Evolutionary conservation across 2,329 filamentous ascomycete species (phyloP).

Genomic region (Dothistroma pini): DNA sequence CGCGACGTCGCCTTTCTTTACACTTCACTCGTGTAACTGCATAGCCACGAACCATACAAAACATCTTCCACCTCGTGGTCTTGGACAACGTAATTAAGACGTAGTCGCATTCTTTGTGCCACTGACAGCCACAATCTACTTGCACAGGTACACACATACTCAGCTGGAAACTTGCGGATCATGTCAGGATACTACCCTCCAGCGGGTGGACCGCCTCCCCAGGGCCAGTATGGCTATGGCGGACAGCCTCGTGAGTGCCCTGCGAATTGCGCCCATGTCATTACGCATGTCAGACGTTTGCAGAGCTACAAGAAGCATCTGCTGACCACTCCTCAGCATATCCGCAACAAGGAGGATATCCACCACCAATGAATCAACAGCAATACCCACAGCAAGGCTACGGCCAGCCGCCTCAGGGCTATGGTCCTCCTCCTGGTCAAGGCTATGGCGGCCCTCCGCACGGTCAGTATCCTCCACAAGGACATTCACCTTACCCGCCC

Average conservation of each 20-base stretch:
- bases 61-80: not conserved
- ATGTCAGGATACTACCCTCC: constrained; percentile 19
- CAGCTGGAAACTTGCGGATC: constrained; percentile 3
- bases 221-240: constrained; percentile 5
- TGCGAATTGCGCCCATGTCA: not conserved
- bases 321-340: constrained; percentile 17
- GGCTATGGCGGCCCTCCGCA: not conserved
- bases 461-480: constrained; percentile 4
- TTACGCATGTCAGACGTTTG: not conserved
- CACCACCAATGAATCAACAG: constrained; percentile 15
- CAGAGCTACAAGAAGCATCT: not conserved
- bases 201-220: constrained; percentile 9
- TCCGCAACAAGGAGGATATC: constrained; percentile 18
- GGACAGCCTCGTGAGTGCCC: constrained; percentile 15
- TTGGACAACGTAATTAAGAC: not conserved
- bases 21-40: constrained; percentile 3
- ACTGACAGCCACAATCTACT: constrained; percentile 2
- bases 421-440: constrained; percentile 20
- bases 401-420: constrained; percentile 19
- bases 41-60: not conserved
- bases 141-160: constrained; percentile 2
- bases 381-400: constrained; percentile 17
- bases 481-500: not conserved
- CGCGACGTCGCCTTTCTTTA: not conserved
- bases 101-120: not conserved